phyloP scores from a whole-genome alignment of 1,284 basidiomycete genomes.

The Tilletiaria anomala region DNA sequence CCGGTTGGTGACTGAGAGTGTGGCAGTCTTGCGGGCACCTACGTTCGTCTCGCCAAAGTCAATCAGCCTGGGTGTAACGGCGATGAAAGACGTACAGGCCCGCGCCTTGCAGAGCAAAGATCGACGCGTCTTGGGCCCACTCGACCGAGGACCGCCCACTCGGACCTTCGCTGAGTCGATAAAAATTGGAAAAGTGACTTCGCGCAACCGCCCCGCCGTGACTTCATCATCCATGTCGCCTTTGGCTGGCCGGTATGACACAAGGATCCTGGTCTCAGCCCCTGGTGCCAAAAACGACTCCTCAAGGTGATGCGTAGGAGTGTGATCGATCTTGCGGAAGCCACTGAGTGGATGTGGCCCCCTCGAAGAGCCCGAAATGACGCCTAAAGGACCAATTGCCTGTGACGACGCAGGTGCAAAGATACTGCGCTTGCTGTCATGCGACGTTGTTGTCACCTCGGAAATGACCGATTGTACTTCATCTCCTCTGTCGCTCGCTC shows the following conservation, averaged over 20 bases:
- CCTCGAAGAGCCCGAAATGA: too few species aligned
- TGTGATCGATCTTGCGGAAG: slow-evolving; percentile 29
- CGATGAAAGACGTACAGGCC: slow-evolving; percentile 45
- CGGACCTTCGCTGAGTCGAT: slow-evolving; percentile 41
- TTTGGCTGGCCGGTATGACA: slow-evolving; percentile 42
- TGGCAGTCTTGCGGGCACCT: slow-evolving; percentile 42
- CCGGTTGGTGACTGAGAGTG: slow-evolving; percentile 42
- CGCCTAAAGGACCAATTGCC: too few species aligned
- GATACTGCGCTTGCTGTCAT: slow-evolving; percentile 24
- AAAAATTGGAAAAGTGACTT: slow-evolving; percentile 42
- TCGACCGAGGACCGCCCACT: slow-evolving; percentile 20
- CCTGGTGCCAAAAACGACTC: slow-evolving; percentile 45
- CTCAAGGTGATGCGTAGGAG: slow-evolving; percentile 42
- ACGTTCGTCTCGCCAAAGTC: slow-evolving; percentile 46
- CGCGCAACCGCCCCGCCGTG: slow-evolving; percentile 40
- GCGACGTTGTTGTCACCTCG: slow-evolving; percentile 18
- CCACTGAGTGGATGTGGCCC: too few species aligned
- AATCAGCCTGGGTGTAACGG: slow-evolving; percentile 40
- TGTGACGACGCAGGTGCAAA: too few species aligned
- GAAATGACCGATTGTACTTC: slow-evolving; percentile 13
- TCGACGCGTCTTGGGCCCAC: slow-evolving; percentile 37
- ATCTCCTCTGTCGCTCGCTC: slow-evolving; percentile 8
- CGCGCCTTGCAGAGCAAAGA: slow-evolving; percentile 41
- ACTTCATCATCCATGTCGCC: slow-evolving; percentile 27
- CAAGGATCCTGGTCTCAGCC: slow-evolving; percentile 44